A percentile compares a stretch with the other conserved stretches of the same genome.
These are phyloP conservation scores for Fremontodendron californicum DNA, from an alignment of 345 rosid genomes.

Conservation along the genomic window DNA sequence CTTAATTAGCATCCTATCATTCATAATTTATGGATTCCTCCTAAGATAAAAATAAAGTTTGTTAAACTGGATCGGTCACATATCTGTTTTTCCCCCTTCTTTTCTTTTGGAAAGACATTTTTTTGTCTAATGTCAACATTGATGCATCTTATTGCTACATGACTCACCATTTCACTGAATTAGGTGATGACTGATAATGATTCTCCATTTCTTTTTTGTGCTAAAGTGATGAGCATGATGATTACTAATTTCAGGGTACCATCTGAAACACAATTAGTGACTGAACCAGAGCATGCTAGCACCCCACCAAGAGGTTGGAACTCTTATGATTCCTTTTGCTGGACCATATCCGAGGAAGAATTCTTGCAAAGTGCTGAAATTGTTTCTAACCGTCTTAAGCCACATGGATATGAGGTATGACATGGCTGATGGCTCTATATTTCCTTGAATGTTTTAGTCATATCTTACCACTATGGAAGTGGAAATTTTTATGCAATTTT, in stretches of 20 bases:
- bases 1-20: neutral
- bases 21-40: neutral
- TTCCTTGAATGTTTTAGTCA: neutral
- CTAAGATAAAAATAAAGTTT: neutral
- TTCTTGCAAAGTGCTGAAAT: conserved; percentile 67
- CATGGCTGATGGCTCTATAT: neutral
- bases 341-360: conserved; percentile 85
- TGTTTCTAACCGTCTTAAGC: conserved; percentile 54
- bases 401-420: conserved; percentile 72
- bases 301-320: conserved; percentile 97
- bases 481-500: neutral
- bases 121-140: neutral
- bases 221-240: neutral
- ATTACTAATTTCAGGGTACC: conserved; percentile 30
- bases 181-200: neutral
- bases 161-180: conserved; percentile 1
- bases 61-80: neutral
- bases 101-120: neutral
- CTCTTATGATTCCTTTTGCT: conserved; percentile 87
- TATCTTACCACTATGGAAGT: neutral
- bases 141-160: neutral
- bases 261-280: neutral
- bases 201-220: neutral
- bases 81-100: neutral
- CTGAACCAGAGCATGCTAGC: conserved; percentile 38